A percentile compares a stretch with the other conserved stretches of the same genome.
Conservation (phyloP, 1,284 basidiomycete genomes). For the Ceratobasidium sp. region DNA sequence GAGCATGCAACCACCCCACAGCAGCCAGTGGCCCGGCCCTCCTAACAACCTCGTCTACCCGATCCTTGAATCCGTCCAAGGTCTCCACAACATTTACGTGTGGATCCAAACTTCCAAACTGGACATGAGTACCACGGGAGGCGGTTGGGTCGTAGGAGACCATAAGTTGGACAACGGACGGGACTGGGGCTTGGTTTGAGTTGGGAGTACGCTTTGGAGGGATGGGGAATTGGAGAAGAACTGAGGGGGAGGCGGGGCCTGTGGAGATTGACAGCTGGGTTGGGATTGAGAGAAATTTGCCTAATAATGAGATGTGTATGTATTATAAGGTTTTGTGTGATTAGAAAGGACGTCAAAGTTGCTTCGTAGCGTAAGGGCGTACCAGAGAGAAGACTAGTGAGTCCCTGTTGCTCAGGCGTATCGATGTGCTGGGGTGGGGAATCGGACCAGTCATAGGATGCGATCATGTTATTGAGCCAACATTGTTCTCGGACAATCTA, state of each 20-base stretch:
- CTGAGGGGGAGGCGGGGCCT: slow-evolving; percentile 22
- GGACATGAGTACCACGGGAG: slow-evolving; percentile 37
- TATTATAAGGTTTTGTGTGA: neutral
- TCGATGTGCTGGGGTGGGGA: slow-evolving; percentile 9
- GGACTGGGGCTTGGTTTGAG: slow-evolving; percentile 1
- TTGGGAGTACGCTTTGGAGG: slow-evolving; percentile 17
- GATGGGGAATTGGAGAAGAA: slow-evolving; percentile 36
- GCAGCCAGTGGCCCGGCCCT: slow-evolving; percentile 43
- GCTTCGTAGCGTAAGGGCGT: neutral
- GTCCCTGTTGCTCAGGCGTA: neutral
- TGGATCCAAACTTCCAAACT: slow-evolving; percentile 25
- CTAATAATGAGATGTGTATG: slow-evolving; percentile 2
- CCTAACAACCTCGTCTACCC: slow-evolving; percentile 43
- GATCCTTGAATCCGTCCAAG: slow-evolving; percentile 21
- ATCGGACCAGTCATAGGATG: slow-evolving; percentile 42
- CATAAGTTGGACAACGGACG: slow-evolving; percentile 39
- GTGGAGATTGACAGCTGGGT: slow-evolving; percentile 40
- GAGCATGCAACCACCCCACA: slow-evolving; percentile 44
- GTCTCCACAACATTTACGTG: slow-evolving; percentile 24
- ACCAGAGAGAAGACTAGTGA: slow-evolving; percentile 3
- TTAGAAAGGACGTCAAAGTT: neutral
- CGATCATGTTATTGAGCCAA: slow-evolving; percentile 44
- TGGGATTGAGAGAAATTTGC: slow-evolving; percentile 33
- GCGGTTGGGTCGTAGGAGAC: slow-evolving; percentile 39
- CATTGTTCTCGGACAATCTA: slow-evolving; percentile 45